Base-by-base conservation (phyloP, 2,329 filamentous ascomycete genomes). In the Fusarium caatingaense region DNA sequence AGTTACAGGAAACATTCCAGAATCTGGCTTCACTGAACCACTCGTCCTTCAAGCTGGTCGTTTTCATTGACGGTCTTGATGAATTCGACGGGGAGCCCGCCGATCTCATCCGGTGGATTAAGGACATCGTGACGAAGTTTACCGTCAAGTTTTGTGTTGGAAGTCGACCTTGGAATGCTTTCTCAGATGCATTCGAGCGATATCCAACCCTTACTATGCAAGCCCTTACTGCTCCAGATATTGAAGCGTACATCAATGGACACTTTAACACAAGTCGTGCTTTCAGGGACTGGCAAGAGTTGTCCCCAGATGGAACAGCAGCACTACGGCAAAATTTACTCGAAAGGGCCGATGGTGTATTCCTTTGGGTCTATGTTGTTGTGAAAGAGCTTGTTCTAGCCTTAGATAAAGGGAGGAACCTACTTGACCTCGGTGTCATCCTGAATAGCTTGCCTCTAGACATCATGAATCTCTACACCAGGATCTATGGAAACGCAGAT, bases 31-130 rank as follows among this genome's bases (percentile, higher is more conserved):
- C 32, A 2, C 1, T 37, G 5, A 37, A 11, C 1, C 2, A 11
- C 8, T 37, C 9, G 0, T n/a, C 9, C 0, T 4, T 21, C 3
- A 16, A 11, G 5, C 0, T 21, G 3, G 20, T 16, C 0, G 0
- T 21, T 1, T 44, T 44, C 2, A 23, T 44, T 0, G 41, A 44
- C 15, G 41, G 41, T 1, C 41, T 44, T 9, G 41, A 44, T 1
- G 41, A 44, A 5, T 44, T 21, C 2, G 20, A 21, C 1, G 41
- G 41, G 3, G 5, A n/a, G 0, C 32, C 16, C 6, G 1, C 9
- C 9, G 11, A 1, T 6, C 0, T 37, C 0, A 37, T 37, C 0
- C 32, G 1, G 0, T 37, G 32, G 32, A 18, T 34, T 4, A 44
- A 23, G 3, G 13, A 23, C 3, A 6, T 23, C 6, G 2, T 9